Conservation (phyloP, 352 stramenopile species). For the Halophytophthora batemanensis region DNA sequence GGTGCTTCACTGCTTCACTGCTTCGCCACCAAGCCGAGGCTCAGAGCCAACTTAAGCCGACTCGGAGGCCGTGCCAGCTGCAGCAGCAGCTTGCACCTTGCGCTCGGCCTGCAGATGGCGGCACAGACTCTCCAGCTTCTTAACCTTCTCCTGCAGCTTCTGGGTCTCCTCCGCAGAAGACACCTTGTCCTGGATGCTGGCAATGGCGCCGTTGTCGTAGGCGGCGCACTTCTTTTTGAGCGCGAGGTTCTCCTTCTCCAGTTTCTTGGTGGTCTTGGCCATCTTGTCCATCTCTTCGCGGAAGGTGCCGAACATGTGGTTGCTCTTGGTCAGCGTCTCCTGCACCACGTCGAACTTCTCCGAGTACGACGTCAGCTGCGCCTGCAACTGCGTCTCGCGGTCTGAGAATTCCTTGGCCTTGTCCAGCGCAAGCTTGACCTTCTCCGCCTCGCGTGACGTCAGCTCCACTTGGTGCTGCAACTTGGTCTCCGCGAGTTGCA, state of each 20-base stretch:
- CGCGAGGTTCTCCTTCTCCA: conserved; percentile 82
- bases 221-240: conserved; percentile 80
- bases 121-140: conserved; percentile 80
- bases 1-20: no score
- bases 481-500: conserved; percentile 81
- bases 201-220: conserved; percentile 78
- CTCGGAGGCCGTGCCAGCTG: conserved; percentile 14
- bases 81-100: conserved; percentile 28
- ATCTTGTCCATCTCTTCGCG: conserved; percentile 89
- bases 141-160: conserved; percentile 80
- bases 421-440: conserved; percentile 72
- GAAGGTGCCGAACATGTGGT: conserved; percentile 83
- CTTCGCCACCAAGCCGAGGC: no score
- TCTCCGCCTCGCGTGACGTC: conserved; percentile 63
- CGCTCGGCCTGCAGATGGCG: conserved; percentile 79
- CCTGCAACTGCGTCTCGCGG: conserved; percentile 68
- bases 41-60: conserved; percentile 9
- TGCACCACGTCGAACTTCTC: conserved; percentile 86
- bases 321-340: conserved; percentile 83
- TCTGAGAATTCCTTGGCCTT: conserved; percentile 83
- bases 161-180: conserved; percentile 50
- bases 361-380: conserved; percentile 77
- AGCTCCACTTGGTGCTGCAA: conserved; percentile 77
- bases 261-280: conserved; percentile 81
- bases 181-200: conserved; percentile 73